Evolutionary conservation across 1,139 yeast genomes (phyloP).

Genomic region (Magnusiomyces suaveolens): DNA sequence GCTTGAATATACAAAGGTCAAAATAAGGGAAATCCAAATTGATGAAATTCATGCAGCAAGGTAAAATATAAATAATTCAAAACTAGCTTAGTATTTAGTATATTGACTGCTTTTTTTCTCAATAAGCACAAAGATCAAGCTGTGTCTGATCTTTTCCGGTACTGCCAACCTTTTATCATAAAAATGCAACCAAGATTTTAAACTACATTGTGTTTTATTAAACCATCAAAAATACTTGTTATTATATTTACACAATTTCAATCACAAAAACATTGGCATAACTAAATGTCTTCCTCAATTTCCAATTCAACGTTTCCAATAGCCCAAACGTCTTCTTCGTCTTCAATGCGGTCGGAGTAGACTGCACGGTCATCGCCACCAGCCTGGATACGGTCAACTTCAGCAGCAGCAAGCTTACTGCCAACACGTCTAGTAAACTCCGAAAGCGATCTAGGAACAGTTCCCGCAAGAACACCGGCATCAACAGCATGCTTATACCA

Average conservation of each 20-base stretch:
- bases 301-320: conserved; percentile 56
- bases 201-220: no score
- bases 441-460: conserved; percentile 62
- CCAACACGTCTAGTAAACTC: conserved; percentile 90
- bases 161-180: no score
- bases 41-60: no score
- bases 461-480: conserved; percentile 14
- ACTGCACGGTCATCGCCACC: conserved; percentile 88
- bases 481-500: conserved; percentile 42
- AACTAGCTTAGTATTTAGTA: no score
- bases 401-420: conserved; percentile 68
- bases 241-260: neutral
- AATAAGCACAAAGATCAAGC: no score
- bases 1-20: no score
- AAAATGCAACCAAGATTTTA: no score
- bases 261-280: neutral
- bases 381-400: conserved; percentile 74
- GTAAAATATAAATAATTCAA: no score
- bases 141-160: no score
- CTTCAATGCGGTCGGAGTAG: conserved; percentile 78
- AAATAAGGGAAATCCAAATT: no score
- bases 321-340: conserved; percentile 80
- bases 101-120: no score
- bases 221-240: neutral
- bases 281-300: conserved; percentile 11